Evolutionary conservation across 345 rosid species (phyloP).

Genomic region (Aurinia saxatilis): DNA sequence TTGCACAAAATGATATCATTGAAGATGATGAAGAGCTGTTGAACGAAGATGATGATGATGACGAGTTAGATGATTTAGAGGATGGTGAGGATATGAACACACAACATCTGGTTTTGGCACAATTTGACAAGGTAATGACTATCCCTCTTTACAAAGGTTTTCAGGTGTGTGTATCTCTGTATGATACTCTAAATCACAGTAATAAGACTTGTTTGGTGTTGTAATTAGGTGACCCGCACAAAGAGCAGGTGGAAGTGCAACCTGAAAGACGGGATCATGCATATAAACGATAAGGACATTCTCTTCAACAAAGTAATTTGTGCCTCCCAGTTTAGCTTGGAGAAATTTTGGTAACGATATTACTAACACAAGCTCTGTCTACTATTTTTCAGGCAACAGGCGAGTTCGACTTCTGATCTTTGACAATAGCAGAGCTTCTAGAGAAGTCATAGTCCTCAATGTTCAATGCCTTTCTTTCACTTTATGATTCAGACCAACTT

Average conservation of each 20-base stretch:
- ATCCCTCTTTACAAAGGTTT: background rate
- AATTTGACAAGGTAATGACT: constrained; percentile 81
- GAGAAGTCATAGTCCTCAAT: constrained; percentile 15
- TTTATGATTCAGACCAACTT: constrained; percentile 24
- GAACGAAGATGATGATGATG: constrained; percentile 89
- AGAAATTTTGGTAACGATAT: constrained; percentile 1
- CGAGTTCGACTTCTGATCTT: constrained; percentile 83
- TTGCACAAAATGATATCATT: constrained; percentile 45
- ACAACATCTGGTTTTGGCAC: constrained; percentile 94
- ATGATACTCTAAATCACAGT: background rate
- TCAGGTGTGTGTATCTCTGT: background rate
- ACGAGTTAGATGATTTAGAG: constrained; percentile 85
- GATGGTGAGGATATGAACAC: constrained; percentile 89
- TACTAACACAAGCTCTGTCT: background rate
- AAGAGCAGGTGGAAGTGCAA: constrained; percentile 96
- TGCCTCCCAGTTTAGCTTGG: background rate
- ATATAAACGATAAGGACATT: constrained; percentile 86
- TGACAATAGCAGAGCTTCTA: constrained; percentile 2
- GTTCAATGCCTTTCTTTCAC: constrained; percentile 22
- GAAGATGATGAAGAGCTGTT: constrained; percentile 85
- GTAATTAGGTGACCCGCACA: constrained; percentile 77
- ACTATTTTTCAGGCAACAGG: constrained; percentile 66
- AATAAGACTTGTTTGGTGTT: constrained; percentile 13
- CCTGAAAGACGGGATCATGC: constrained; percentile 97
- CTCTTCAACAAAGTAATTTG: constrained; percentile 78